Percentiles rank a stretch among this genome's conserved stretches.
phyloP scores from a whole-genome alignment of 257 asterid genomes.

The Scutellaria galericulata region DNA sequence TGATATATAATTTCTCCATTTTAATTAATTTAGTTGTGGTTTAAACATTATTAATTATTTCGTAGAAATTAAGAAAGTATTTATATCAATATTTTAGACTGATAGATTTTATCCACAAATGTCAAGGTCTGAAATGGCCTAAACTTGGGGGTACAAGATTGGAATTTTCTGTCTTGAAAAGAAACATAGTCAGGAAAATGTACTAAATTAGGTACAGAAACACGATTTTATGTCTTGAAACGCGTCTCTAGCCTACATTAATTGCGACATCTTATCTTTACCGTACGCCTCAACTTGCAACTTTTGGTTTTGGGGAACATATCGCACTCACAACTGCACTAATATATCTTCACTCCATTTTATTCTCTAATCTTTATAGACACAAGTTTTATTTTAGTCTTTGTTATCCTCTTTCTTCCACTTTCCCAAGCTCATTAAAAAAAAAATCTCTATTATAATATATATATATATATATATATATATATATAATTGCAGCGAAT shows the following conservation, averaged over 20 bases:
- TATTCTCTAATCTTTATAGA: too few relatives aligned
- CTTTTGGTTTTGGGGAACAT: neutral
- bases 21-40: too few relatives aligned
- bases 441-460: neutral
- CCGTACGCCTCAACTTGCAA: conserved; percentile 36
- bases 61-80: too few relatives aligned
- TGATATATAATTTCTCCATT: too few relatives aligned
- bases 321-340: conserved; percentile 12
- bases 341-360: too few relatives aligned
- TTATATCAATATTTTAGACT: neutral
- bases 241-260: neutral
- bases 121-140: neutral
- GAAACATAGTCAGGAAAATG: neutral
- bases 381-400: too few relatives aligned
- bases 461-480: too few relatives aligned
- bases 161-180: neutral
- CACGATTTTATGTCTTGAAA: too few relatives aligned
- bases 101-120: neutral
- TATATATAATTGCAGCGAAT: too few relatives aligned
- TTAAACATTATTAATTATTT: too few relatives aligned
- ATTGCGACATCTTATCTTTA: conserved; percentile 28
- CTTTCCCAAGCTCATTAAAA: too few relatives aligned
- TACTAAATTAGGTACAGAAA: neutral
- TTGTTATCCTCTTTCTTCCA: too few relatives aligned
- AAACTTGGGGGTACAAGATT: neutral